phyloP scores from a whole-genome alignment of 2,329 filamentous ascomycete genomes.

The Erysiphe pulchra region DNA sequence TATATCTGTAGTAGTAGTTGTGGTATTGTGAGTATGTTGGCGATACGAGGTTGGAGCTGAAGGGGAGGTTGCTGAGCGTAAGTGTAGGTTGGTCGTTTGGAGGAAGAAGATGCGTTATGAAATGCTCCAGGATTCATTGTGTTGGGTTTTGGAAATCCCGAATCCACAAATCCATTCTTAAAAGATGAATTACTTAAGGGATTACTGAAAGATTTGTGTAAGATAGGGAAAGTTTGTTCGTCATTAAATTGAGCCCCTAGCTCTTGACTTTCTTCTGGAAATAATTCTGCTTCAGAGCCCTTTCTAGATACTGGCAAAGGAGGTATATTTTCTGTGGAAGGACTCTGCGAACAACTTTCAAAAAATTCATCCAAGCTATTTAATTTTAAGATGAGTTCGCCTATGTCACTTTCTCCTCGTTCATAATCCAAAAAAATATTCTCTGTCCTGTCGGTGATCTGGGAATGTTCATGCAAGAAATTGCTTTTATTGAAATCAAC shows the following conservation, averaged over 20 bases:
- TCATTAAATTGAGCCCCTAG: slow-evolving; percentile 69
- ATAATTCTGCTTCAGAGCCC: slow-evolving; percentile 39
- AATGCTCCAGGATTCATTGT: slow-evolving; percentile 37
- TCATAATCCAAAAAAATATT: slow-evolving; percentile 69
- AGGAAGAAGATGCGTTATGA: slow-evolving; percentile 17
- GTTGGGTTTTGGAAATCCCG: slow-evolving; percentile 29
- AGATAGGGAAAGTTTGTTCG: slow-evolving; percentile 71
- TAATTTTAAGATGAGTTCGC: slow-evolving; percentile 58
- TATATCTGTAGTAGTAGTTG: slow-evolving; percentile 30
- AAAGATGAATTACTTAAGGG: slow-evolving; percentile 53
- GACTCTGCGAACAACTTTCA: slow-evolving; percentile 33
- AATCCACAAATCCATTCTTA: slow-evolving; percentile 69
- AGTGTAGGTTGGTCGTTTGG: slow-evolving; percentile 44
- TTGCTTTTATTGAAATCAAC: slow-evolving; percentile 83
- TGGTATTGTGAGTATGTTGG: neutral
- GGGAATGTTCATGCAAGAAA: slow-evolving; percentile 39
- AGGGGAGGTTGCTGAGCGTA: slow-evolving; percentile 66
- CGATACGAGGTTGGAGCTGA: slow-evolving; percentile 30
- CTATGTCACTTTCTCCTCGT: slow-evolving; percentile 45
- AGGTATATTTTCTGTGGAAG: slow-evolving; percentile 32
- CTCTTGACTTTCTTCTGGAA: slow-evolving; percentile 38
- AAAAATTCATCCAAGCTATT: slow-evolving; percentile 67
- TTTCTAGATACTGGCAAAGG: slow-evolving; percentile 20
- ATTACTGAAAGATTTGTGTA: slow-evolving; percentile 50
- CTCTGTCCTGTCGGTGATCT: slow-evolving; percentile 37